Conservation (phyloP, 306 rosid species). For the Castanea sativa region DNA sequence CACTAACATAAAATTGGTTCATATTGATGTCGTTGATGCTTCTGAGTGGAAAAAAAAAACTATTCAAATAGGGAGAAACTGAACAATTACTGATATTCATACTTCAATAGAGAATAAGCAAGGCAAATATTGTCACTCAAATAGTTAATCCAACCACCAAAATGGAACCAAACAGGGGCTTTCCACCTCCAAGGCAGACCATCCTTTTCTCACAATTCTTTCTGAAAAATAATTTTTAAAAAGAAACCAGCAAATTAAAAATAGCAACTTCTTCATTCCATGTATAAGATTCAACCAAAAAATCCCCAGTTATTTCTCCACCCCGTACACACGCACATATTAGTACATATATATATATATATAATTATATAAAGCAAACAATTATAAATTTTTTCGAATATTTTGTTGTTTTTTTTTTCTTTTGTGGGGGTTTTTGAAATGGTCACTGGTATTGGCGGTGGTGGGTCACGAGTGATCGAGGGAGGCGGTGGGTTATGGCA, state of each 20-base stretch:
- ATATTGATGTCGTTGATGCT: not conserved
- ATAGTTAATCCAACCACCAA: not conserved
- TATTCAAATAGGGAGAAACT: not conserved
- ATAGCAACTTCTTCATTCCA: no score
- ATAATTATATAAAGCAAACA: no score
- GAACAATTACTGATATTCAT: not conserved
- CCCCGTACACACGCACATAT: not conserved
- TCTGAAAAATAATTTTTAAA: no score
- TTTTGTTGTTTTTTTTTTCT: not conserved
- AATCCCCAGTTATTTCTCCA: no score
- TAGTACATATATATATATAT: not conserved
- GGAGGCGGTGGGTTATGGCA: constrained; percentile 79
- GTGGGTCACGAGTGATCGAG: constrained; percentile 31
- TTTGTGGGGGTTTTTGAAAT: constrained; percentile 33
- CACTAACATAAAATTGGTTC: not conserved
- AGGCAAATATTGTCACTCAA: not conserved
- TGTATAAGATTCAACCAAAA: no score
- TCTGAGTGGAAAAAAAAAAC: not conserved
- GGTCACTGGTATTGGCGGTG: constrained; percentile 49
- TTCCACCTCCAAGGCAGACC: no score
- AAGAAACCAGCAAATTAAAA: no score
- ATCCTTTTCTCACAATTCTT: no score
- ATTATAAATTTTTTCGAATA: no score
- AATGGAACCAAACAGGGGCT: not conserved
- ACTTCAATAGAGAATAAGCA: not conserved